phyloP scores from a whole-genome alignment of 495 filamentous ascomycete species.

The Lichenothelia convexa region DNA sequence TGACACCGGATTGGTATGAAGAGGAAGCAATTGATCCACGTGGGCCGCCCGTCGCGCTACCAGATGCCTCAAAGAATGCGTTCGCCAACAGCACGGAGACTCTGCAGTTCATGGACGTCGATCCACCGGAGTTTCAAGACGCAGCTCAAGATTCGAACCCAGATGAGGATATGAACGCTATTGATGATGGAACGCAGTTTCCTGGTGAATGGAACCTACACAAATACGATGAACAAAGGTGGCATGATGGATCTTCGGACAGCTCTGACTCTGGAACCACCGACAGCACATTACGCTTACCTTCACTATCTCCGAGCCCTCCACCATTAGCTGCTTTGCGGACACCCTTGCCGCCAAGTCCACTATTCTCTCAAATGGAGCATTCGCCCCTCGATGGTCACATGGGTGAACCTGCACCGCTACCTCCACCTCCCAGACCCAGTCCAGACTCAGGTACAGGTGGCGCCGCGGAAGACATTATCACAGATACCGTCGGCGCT shows the following conservation, averaged over 20 bases:
- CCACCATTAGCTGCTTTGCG: slow-evolving; percentile 6
- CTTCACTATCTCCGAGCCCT: slow-evolving; percentile 10
- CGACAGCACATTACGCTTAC: slow-evolving; percentile 6
- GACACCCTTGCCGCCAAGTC: slow-evolving; percentile 4
- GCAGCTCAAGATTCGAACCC: background rate
- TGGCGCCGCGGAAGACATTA: slow-evolving; percentile 26
- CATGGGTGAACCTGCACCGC: too few relatives aligned
- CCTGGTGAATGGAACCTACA: too few relatives aligned
- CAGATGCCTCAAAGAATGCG: slow-evolving; percentile 14
- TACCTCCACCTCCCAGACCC: background rate
- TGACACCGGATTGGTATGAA: slow-evolving; percentile 1
- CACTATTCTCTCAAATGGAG: slow-evolving; percentile 4
- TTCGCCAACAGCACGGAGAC: slow-evolving; percentile 20
- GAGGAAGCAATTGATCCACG: slow-evolving; percentile 8
- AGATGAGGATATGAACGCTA: slow-evolving; percentile 11
- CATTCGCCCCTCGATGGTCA: slow-evolving; percentile 1
- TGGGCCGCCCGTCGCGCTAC: slow-evolving; percentile 11
- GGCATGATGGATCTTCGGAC: slow-evolving; percentile 22
- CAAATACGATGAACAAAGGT: too few relatives aligned
- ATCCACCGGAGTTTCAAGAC: background rate
- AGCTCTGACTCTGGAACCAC: slow-evolving; percentile 3
- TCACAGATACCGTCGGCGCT: slow-evolving; percentile 89
- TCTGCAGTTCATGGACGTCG: slow-evolving; percentile 6
- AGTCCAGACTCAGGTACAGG: too few relatives aligned
- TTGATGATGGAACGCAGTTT: slow-evolving; percentile 1